Conservation (phyloP, 2,329 filamentous ascomycete genomes). For the Fusarium sp. region DNA sequence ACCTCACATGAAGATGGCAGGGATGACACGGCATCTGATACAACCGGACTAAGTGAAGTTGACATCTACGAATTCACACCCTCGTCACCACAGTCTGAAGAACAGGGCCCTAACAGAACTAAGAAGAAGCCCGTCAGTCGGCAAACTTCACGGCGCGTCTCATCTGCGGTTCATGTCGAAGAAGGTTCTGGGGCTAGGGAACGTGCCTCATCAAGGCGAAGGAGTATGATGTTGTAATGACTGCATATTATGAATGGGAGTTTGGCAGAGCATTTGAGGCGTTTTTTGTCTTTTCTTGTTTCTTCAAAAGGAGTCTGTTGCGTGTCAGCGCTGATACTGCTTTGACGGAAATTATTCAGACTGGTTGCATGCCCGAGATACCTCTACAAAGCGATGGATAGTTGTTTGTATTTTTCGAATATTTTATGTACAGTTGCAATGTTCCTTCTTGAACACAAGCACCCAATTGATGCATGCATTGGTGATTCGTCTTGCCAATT, state of each 20-base stretch:
- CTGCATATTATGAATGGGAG: slow-evolving; percentile 32
- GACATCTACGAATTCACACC: slow-evolving; percentile 68
- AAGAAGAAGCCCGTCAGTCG: slow-evolving; percentile 47
- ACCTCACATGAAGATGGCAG: slow-evolving; percentile 28
- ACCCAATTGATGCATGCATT: slow-evolving; percentile 37
- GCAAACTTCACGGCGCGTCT: slow-evolving; percentile 54
- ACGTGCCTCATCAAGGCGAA: slow-evolving; percentile 56
- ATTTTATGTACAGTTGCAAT: slow-evolving; percentile 49
- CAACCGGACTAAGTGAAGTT: slow-evolving; percentile 45
- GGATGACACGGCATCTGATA: slow-evolving; percentile 32
- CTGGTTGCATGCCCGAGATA: slow-evolving; percentile 51
- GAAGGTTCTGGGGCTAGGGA: slow-evolving; percentile 46
- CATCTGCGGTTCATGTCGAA: slow-evolving; percentile 54
- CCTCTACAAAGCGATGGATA: slow-evolving; percentile 50
- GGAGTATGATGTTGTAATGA: slow-evolving; percentile 70
- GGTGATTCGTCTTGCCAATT: slow-evolving; percentile 29
- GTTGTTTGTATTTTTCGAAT: slow-evolving; percentile 43
- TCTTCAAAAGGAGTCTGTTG: slow-evolving; percentile 40
- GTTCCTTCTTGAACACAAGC: slow-evolving; percentile 31
- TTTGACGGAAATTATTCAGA: slow-evolving; percentile 45
- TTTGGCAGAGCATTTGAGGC: slow-evolving; percentile 41
- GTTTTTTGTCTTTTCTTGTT: slow-evolving; percentile 44
- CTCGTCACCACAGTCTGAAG: slow-evolving; percentile 56
- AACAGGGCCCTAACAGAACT: slow-evolving; percentile 44
- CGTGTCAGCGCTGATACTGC: slow-evolving; percentile 40